Conservation (phyloP, 169 alveolate genomes). For the Cyclospora cayetanensis region DNA sequence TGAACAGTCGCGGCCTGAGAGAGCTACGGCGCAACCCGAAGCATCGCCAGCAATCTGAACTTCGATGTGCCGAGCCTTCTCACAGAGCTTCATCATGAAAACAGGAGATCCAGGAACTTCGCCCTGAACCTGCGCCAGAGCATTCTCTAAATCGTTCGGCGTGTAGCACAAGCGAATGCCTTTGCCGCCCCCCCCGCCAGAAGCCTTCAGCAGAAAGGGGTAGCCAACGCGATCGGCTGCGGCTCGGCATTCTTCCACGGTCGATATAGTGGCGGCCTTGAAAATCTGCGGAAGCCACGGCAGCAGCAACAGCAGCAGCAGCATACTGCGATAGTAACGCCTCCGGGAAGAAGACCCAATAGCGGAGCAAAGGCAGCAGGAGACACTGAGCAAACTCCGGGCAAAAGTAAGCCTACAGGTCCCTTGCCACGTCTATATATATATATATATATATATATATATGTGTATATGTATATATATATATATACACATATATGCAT, state of each 20-base stretch:
- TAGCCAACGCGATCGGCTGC: conserved; percentile 91
- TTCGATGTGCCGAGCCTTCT: conserved; percentile 84
- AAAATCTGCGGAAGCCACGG: conserved; percentile 61
- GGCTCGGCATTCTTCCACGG: conserved; percentile 84
- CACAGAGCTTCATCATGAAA: conserved; percentile 82
- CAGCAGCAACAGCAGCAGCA: conserved; percentile 35
- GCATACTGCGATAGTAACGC: no score
- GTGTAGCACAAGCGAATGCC: conserved; percentile 89
- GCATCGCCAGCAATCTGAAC: conserved; percentile 92
- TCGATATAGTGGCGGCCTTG: conserved; percentile 76
- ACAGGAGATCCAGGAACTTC: conserved; percentile 84
- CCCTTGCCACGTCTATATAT: no score
- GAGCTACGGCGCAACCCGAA: conserved; percentile 88
- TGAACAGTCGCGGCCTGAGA: conserved; percentile 93
- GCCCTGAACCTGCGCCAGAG: conserved; percentile 74
- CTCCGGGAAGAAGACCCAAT: not conserved
- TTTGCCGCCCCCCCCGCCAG: conserved; percentile 98
- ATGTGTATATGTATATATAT: no score
- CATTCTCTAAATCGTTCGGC: conserved; percentile 78
- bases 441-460: not conserved
- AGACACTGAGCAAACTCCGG: not conserved
- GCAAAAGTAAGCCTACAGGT: no score
- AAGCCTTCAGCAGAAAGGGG: conserved; percentile 96
- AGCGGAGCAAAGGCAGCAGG: not conserved
- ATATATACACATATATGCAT: no score